These are phyloP conservation scores for Dactylonectria macrodidyma DNA, from an alignment of 2,329 filamentous ascomycete genomes.

Conservation along the genomic window DNA sequence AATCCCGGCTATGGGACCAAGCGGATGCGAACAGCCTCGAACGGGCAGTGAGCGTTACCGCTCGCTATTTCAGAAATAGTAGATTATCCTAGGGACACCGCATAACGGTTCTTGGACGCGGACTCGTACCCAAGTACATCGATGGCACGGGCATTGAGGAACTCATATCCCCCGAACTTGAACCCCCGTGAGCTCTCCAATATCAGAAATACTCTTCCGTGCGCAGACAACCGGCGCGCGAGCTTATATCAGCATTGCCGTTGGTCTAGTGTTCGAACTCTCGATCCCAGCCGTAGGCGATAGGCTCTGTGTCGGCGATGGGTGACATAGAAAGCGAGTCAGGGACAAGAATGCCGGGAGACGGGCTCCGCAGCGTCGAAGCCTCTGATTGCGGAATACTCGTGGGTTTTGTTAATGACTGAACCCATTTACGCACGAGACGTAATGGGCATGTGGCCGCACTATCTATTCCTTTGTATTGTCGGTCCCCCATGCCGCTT, in stretches of 20 bases:
- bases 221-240: neutral
- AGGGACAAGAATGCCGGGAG: neutral
- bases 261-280: neutral
- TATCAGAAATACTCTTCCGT: neutral
- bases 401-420: neutral
- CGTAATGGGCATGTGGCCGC: neutral
- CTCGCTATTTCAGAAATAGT: neutral
- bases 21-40: neutral
- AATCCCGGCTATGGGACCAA: neutral
- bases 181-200: neutral
- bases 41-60: neutral
- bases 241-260: neutral
- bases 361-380: neutral
- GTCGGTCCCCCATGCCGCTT: neutral
- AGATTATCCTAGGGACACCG: neutral
- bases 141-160: neutral
- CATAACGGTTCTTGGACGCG: neutral
- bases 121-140: neutral
- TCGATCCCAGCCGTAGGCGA: neutral
- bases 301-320: neutral
- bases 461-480: neutral
- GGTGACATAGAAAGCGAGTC: neutral
- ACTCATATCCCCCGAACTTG: neutral
- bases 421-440: neutral
- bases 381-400: neutral